Base-by-base conservation (phyloP, 164 flowering plant genomes). In the Vitis labrusca region DNA sequence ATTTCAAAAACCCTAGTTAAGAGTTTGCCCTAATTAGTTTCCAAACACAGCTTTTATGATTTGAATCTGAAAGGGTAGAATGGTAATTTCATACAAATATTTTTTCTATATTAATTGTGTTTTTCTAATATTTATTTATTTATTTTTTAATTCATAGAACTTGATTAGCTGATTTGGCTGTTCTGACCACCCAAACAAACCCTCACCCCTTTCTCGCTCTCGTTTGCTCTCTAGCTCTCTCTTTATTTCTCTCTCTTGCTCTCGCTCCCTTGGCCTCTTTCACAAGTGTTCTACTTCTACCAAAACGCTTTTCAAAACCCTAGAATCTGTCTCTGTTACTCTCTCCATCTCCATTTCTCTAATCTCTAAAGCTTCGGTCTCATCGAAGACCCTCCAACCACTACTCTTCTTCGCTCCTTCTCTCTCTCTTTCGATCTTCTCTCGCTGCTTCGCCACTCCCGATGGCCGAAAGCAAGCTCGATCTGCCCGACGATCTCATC, bases 401-500 rank as follows among this genome's bases (percentile, higher is more conserved):
- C 27, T 23, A 23, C 44, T 30, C n/a, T 19, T 65, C 54, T 49
- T 23, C 15, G 12, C 64, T 60, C 15, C 48, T 50, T 29, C 71
- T 7, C 7, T 19, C 15, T 14, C 48, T 9, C 30, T 11, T 47
- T 17, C 10, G 52, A 27, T 11, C 47, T 56, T 11, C n/a, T 44
- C 61, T 59, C 27, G 27, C 27, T 23, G 15, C 32, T 8, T 56
- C 13, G 61, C 57, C 19, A 23, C 27, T 56, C 50, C 76, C 27
- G 68, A 89, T 92, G 94, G 85, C 87, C 27, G 89, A 84, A 55
- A 79, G 88, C 58, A 90, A 88, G 82, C 63, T 85, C 73, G 85
- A 87, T 86, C 86, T 90, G 14, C 89, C 96, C 10, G 93, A 85
- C 59, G 96, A 90, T 88, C 88, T 90, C 71, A 83, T 88, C 65